Percentiles rank a stretch among this genome's conserved stretches.
Conservation (phyloP, 2,329 filamentous ascomycete species). For the Colletotrichum australisinense region DNA sequence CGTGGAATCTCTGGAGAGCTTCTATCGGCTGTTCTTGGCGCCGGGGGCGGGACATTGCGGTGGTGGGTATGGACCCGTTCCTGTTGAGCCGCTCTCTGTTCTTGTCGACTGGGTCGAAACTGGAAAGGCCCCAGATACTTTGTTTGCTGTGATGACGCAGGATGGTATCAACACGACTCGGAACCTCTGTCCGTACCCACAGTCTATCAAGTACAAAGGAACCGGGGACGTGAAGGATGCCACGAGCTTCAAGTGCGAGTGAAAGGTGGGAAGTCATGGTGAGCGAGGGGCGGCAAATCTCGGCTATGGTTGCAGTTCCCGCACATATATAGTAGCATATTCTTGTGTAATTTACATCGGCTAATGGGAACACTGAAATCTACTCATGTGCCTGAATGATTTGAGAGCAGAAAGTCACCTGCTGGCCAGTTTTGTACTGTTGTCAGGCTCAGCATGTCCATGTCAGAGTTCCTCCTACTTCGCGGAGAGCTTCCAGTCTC, state of each 20-base stretch:
- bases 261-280: background rate
- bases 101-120: constrained; percentile 13
- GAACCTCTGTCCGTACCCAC: background rate
- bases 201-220: background rate
- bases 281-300: too few species aligned
- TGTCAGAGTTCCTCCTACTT: background rate
- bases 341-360: background rate
- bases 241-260: background rate
- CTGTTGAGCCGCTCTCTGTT: constrained; percentile 3
- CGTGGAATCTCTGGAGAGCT: constrained; percentile 42
- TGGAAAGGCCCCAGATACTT: background rate
- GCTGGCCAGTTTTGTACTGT: background rate
- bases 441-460: background rate
- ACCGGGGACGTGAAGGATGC: background rate
- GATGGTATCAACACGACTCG: background rate
- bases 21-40: constrained; percentile 62
- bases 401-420: background rate
- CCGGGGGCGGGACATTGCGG: constrained; percentile 63
- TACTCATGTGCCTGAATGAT: background rate
- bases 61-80: constrained; percentile 17
- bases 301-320: too few species aligned
- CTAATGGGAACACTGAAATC: background rate
- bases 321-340: background rate
- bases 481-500: background rate
- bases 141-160: background rate